Evolutionary conservation across 768 basidiomycete species (phyloP).

Genomic region (Pholiota conissans): DNA sequence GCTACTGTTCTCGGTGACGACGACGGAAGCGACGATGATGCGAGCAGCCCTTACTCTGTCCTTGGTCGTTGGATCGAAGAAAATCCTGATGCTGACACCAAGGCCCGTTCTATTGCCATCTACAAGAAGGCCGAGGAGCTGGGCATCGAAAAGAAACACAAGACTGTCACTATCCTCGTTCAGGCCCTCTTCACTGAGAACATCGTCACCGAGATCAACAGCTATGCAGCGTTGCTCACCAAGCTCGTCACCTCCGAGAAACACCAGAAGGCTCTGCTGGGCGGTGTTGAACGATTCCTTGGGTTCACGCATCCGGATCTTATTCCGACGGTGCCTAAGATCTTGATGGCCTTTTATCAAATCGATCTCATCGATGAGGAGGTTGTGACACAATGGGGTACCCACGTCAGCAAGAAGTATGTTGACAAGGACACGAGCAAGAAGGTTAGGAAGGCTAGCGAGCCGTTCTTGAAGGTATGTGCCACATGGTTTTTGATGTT

Average conservation of each 20-base stretch:
- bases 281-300: conserved; percentile 86
- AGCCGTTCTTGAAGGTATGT: conserved; percentile 90
- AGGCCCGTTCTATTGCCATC: conserved; percentile 62
- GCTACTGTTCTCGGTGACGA: conserved; percentile 65
- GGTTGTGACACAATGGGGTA: conserved; percentile 88
- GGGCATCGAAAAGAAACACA: conserved; percentile 95
- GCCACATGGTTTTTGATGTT: no score
- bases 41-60: conserved; percentile 80
- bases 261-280: conserved; percentile 91
- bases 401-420: conserved; percentile 95
- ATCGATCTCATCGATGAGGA: conserved; percentile 92
- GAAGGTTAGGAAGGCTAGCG: conserved; percentile 93
- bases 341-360: conserved; percentile 94
- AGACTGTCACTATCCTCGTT: conserved; percentile 78
- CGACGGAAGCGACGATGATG: conserved; percentile 86
- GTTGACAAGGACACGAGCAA: conserved; percentile 94
- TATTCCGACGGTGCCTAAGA: conserved; percentile 75
- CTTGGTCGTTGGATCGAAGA: conserved; percentile 88
- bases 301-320: conserved; percentile 76
- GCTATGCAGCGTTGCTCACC: conserved; percentile 67
- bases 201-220: conserved; percentile 61
- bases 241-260: conserved; percentile 93
- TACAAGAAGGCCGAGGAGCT: conserved; percentile 90
- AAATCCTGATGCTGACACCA: conserved; percentile 48
- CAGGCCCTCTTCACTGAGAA: conserved; percentile 82